Conservation (phyloP, 75 land plant species). For the Cunninghamia lanceolata region DNA sequence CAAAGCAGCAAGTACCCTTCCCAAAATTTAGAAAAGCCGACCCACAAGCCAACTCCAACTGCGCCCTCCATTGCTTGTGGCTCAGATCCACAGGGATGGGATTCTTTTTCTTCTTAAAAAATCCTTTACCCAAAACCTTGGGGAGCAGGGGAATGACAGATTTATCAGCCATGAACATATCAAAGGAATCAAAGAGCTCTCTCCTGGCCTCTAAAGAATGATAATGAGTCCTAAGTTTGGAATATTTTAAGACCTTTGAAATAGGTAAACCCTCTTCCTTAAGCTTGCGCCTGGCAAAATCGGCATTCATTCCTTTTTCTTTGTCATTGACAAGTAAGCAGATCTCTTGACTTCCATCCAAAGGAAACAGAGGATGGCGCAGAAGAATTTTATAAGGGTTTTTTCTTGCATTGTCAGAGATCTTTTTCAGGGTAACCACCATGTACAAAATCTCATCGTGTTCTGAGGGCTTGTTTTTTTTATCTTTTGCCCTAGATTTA, state of each 20-base stretch:
- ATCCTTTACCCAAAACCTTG: constrained; percentile 59
- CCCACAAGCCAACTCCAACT: constrained; percentile 46
- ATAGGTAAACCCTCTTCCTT: constrained; percentile 46
- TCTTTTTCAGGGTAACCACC: constrained; percentile 53
- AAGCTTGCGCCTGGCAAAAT: constrained; percentile 36
- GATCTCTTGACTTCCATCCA: constrained; percentile 39
- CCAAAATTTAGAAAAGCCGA: constrained; percentile 63
- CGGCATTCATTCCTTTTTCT: constrained; percentile 20
- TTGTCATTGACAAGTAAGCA: constrained; percentile 73
- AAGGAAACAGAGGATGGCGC: constrained; percentile 55
- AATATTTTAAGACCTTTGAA: constrained; percentile 55
- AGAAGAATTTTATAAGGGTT: constrained; percentile 58
- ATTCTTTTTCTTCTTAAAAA: constrained; percentile 80
- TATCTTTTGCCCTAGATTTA: constrained; percentile 20
- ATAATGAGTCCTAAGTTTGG: constrained; percentile 66
- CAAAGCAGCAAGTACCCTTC: constrained; percentile 64
- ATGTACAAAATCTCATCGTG: constrained; percentile 67
- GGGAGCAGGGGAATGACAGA: constrained; percentile 57
- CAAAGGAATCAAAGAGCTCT: constrained; percentile 79
- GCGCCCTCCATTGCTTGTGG: constrained; percentile 56
- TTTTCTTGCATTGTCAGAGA: constrained; percentile 40
- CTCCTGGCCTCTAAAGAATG: constrained; percentile 58
- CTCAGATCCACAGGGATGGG: constrained; percentile 72
- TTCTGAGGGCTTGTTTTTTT: constrained; percentile 52
- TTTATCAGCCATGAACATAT: constrained; percentile 69